A percentile compares a stretch with the other conserved stretches of the same genome.
These are phyloP conservation scores for Aspergillus nomiae DNA, from an alignment of 2,329 filamentous ascomycete species.

Conservation along the genomic window DNA sequence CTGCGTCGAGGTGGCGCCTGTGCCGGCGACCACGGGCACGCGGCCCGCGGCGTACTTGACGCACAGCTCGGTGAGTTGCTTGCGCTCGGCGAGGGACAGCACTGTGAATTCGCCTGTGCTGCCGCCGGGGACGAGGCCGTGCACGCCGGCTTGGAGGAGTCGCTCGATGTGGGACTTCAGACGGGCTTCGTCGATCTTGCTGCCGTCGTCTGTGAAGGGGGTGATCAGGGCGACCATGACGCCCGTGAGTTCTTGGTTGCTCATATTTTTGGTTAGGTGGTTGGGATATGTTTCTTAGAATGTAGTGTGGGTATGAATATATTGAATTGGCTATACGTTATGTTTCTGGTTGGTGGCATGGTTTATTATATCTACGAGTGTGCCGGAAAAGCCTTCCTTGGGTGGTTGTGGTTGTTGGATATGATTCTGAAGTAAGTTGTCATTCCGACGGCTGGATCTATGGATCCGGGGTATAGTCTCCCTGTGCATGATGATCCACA, in stretches of 20 bases:
- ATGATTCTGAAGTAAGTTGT: background rate
- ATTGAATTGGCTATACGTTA: background rate
- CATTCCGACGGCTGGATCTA: background rate
- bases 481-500: background rate
- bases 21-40: slow-evolving; percentile 30
- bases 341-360: background rate
- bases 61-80: slow-evolving; percentile 43
- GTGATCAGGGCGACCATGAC: slow-evolving; percentile 55
- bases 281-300: background rate
- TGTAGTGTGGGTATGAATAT: background rate
- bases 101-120: slow-evolving; percentile 56
- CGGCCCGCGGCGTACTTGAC: slow-evolving; percentile 30
- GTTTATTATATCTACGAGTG: background rate
- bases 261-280: slow-evolving; percentile 9
- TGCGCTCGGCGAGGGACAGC: slow-evolving; percentile 48
- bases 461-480: background rate
- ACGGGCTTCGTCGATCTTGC: slow-evolving; percentile 42
- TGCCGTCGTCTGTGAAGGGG: slow-evolving; percentile 48
- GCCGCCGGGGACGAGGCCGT: slow-evolving; percentile 54
- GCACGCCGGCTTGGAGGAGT: slow-evolving; percentile 48
- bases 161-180: slow-evolving; percentile 50
- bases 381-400: background rate
- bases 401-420: background rate
- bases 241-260: slow-evolving; percentile 30
- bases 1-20: slow-evolving; percentile 48